These are phyloP conservation scores for Angomonas deanei DNA, from an alignment of 208 protist species.

Conservation along the genomic window DNA sequence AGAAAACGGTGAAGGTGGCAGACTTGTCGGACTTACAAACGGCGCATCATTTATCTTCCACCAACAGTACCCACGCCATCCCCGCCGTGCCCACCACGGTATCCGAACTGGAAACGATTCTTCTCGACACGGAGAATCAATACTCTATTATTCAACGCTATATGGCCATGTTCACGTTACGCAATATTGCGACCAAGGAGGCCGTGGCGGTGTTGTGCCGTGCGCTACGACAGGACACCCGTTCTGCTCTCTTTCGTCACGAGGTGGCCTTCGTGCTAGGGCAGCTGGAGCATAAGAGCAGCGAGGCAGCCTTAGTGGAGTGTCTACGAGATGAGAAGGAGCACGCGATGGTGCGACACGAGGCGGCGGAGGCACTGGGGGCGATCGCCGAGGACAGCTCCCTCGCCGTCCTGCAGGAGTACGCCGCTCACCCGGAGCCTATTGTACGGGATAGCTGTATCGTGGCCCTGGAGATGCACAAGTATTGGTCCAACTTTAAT, in stretches of 20 bases:
- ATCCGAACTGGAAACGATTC: conserved; percentile 47
- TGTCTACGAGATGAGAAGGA: conserved; percentile 79
- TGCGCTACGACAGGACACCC: conserved; percentile 81
- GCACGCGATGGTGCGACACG: conserved; percentile 96
- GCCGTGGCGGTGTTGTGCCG: conserved; percentile 78
- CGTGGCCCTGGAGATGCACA: conserved; percentile 83
- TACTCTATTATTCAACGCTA: conserved; percentile 92
- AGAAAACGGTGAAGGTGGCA: conserved; percentile 2
- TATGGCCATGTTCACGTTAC: conserved; percentile 95
- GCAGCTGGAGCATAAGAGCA: conserved; percentile 89
- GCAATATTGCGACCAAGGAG: conserved; percentile 72
- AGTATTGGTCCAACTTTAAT: conserved; percentile 85
- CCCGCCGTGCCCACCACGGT: conserved; percentile 34
- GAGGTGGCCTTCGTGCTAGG: conserved; percentile 98
- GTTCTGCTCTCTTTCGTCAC: conserved; percentile 93
- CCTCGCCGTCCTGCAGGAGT: conserved; percentile 51
- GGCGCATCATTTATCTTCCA: not conserved
- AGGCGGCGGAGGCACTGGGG: conserved; percentile 96
- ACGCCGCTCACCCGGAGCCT: conserved; percentile 64
- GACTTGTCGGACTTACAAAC: not conserved
- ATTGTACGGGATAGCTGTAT: conserved; percentile 83
- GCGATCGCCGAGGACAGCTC: conserved; percentile 87
- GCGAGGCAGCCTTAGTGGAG: conserved; percentile 58
- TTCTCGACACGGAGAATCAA: conserved; percentile 57
- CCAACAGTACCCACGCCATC: conserved; percentile 3